Percentiles rank a stretch among this genome's conserved stretches.
Conservation (phyloP, 441 rosid species). For the Erysimum pusillum region DNA sequence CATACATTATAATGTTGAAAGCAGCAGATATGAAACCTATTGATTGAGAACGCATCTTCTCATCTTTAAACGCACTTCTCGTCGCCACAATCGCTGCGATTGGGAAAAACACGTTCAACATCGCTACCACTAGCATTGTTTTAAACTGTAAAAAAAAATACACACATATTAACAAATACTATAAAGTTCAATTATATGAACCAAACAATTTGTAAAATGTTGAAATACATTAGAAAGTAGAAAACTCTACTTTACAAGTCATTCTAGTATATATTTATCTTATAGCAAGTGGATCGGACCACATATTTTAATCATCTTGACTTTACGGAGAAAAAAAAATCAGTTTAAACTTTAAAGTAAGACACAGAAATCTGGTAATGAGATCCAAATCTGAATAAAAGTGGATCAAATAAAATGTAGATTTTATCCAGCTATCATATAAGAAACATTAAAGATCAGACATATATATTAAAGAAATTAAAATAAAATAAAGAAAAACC, state of each 20-base stretch:
- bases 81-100: constrained; percentile 59
- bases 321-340: not conserved
- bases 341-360: not conserved
- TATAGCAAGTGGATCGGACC: constrained; percentile 42
- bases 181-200: not conserved
- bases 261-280: constrained; percentile 20
- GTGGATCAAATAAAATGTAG: constrained; percentile 10
- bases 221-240: not conserved
- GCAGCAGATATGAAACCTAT: constrained; percentile 70
- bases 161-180: not conserved
- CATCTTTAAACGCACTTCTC: constrained; percentile 54
- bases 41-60: constrained; percentile 58
- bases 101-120: constrained; percentile 64
- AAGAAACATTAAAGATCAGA: constrained; percentile 33
- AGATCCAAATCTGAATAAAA: constrained; percentile 45
- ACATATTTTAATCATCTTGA: constrained; percentile 31
- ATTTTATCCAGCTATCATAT: constrained; percentile 36
- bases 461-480: not conserved
- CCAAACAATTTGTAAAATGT: constrained; percentile 8
- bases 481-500: constrained; percentile 45
- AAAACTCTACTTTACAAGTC: constrained; percentile 37
- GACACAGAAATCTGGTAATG: not conserved
- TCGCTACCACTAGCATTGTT: constrained; percentile 58
- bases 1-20: constrained; percentile 82
- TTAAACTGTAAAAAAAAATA: constrained; percentile 50